Conservation (phyloP, 2,329 filamentous ascomycete species). For the Cladosporium sp. region DNA sequence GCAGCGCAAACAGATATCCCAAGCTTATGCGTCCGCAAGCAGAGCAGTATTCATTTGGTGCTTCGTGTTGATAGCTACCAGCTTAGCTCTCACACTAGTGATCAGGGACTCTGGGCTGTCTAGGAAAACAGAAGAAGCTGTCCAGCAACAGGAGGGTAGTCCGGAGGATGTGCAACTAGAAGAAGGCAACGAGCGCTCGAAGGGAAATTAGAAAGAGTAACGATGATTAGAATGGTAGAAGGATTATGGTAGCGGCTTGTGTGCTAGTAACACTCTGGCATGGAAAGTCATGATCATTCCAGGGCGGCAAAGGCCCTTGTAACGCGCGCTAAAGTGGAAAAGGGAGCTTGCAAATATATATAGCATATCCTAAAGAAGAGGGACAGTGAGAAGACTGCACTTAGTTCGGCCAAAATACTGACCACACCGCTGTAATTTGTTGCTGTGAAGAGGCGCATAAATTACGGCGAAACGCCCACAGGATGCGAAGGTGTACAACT, state of each 20-base stretch:
- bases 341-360: not conserved
- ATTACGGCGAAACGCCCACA: too few species aligned
- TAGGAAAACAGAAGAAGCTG: conserved; percentile 27
- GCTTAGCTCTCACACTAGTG: conserved; percentile 51
- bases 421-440: too few species aligned
- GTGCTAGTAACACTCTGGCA: too few species aligned
- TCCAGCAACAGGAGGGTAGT: not conserved
- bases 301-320: too few species aligned
- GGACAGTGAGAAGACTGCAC: not conserved
- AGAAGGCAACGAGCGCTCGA: not conserved
- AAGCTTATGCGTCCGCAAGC: conserved; percentile 56
- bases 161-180: not conserved
- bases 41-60: conserved; percentile 58
- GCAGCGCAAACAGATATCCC: conserved; percentile 46
- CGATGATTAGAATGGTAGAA: too few species aligned
- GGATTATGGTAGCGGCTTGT: too few species aligned
- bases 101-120: conserved; percentile 43
- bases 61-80: conserved; percentile 54
- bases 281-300: too few species aligned
- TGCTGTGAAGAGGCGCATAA: too few species aligned
- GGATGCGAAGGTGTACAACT: too few species aligned
- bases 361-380: not conserved
- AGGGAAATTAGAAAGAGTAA: not conserved
- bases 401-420: too few species aligned
- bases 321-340: too few species aligned